Base-by-base conservation (phyloP, 2,329 filamentous ascomycete genomes). In the Graphilbum fragrans region DNA sequence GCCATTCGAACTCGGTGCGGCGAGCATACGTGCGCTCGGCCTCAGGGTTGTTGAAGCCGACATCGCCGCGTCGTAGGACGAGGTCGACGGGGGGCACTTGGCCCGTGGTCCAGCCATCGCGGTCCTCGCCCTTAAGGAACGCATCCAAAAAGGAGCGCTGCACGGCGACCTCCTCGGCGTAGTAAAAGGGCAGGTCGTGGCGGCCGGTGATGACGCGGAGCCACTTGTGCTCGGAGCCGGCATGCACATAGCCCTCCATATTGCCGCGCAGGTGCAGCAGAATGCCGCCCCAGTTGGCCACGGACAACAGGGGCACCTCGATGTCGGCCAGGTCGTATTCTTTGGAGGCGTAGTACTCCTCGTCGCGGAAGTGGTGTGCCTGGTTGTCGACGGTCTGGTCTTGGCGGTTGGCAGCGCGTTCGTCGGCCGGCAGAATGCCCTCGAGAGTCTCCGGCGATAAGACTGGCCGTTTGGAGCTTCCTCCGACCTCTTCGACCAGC, bases 111-210 rank as follows among this genome's bases (percentile, higher is more conserved):
- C 77, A 82, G n/a, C 77, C 77, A 1, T 63, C 63, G 0, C 63
- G 60, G 49, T 85, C 81, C 0, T 83, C 67, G 2, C 66, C 74
- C 49, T 83, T 84, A 29, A 86, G 65, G 52, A 86, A 86, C 0
- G 80, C 80, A 44, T 83, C 77, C 0, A 85, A 60, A 54, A 86
- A 86, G 48, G 71, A 74, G 37, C 64, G 67, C 52, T 85, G 81
- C 0, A 85, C 50, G 45, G 80, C 74, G 0, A 82, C 79, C 47
- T 83, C 76, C 37, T 83, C 74, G 1, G 69, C 56, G 53, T 83
- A 82, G 58, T 83, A 86, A 54, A 85, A 84, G 0, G 80, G 80
- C 2, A 85, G 62, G 50, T 85, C 80, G 47, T 86, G 80, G 0
- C 81, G 68, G 2, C 81, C 80, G 1, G 72, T 77, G 52, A 84